A percentile compares a stretch with the other conserved stretches of the same genome.
Evolutionary conservation across 257 asterid genomes (phyloP).

Genomic region (Rhazya stricta): DNA sequence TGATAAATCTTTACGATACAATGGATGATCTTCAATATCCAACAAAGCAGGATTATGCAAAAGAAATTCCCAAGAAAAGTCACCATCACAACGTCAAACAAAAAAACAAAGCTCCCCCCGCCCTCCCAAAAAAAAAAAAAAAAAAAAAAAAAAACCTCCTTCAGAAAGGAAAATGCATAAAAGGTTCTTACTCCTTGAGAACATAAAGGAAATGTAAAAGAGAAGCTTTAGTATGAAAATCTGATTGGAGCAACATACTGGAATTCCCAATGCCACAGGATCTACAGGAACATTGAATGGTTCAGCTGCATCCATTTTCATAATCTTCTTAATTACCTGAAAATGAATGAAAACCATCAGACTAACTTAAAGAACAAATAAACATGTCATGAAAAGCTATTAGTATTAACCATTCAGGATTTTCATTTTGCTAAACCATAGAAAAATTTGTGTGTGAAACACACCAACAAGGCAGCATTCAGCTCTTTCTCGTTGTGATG

Average conservation of each 20-base stretch:
- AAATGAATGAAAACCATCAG: constrained; percentile 17
- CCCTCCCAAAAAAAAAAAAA: no score
- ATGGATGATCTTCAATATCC: background rate
- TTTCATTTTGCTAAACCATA: background rate
- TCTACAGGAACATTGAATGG: constrained; percentile 84
- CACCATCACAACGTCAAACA: background rate
- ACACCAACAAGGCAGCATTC: constrained; percentile 68
- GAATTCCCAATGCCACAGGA: constrained; percentile 79
- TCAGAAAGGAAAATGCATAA: background rate
- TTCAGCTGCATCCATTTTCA: constrained; percentile 91
- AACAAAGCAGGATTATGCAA: background rate
- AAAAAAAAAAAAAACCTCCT: background rate
- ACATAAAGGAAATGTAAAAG: background rate
- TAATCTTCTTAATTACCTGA: constrained; percentile 72
- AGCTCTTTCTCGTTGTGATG: constrained; percentile 64
- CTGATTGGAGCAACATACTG: constrained; percentile 28
- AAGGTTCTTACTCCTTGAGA: background rate
- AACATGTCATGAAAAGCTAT: background rate
- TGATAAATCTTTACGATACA: background rate
- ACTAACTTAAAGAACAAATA: constrained; percentile 4
- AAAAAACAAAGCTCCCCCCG: background rate
- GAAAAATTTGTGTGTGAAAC: background rate
- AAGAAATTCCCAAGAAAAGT: background rate
- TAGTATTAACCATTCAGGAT: background rate
- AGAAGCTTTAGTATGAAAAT: constrained; percentile 3